Evolutionary conservation across 768 basidiomycete species (phyloP).

Genomic region (Tylopilus sp.): DNA sequence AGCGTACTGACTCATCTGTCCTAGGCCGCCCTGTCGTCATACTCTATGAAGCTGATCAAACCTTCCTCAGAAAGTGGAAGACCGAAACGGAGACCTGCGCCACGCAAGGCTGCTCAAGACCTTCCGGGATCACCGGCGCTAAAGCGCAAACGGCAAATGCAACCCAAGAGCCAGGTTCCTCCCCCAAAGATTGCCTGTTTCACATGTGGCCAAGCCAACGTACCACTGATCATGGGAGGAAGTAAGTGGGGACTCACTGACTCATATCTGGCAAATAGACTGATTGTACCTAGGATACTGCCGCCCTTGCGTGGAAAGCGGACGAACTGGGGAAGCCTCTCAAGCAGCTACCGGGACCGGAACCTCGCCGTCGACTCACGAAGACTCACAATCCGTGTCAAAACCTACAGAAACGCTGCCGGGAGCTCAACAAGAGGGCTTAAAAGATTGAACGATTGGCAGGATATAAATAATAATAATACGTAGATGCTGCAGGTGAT

Average conservation of each 20-base stretch:
- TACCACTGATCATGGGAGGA: slow-evolving; percentile 74
- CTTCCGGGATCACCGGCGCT: slow-evolving; percentile 18
- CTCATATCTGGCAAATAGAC: not conserved
- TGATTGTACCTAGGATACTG: slow-evolving; percentile 51
- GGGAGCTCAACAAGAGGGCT: not conserved
- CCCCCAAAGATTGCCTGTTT: slow-evolving; percentile 52
- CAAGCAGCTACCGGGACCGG: slow-evolving; percentile 11
- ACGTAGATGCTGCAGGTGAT: slow-evolving; percentile 1
- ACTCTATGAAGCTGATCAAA: slow-evolving; percentile 57
- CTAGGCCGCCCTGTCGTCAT: slow-evolving; percentile 46
- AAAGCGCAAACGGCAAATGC: slow-evolving; percentile 42
- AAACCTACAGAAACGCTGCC: not conserved
- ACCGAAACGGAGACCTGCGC: slow-evolving; percentile 34
- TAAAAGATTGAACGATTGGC: not conserved
- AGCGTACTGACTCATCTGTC: not conserved
- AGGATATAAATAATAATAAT: slow-evolving; percentile 14
- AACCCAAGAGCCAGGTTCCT: slow-evolving; percentile 30
- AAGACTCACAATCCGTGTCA: slow-evolving; percentile 3
- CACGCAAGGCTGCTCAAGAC: slow-evolving; percentile 31
- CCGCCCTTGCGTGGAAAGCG: slow-evolving; percentile 60
- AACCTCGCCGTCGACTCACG: not conserved
- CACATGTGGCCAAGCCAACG: slow-evolving; percentile 61
- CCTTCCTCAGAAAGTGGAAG: slow-evolving; percentile 40
- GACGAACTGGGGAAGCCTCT: slow-evolving; percentile 37
- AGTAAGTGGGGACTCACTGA: slow-evolving; percentile 46